Percentiles rank a stretch among this genome's conserved stretches.
Evolutionary conservation across 139 green algal genomes (phyloP).

Genomic region (Tetratostichococcus sp.): DNA sequence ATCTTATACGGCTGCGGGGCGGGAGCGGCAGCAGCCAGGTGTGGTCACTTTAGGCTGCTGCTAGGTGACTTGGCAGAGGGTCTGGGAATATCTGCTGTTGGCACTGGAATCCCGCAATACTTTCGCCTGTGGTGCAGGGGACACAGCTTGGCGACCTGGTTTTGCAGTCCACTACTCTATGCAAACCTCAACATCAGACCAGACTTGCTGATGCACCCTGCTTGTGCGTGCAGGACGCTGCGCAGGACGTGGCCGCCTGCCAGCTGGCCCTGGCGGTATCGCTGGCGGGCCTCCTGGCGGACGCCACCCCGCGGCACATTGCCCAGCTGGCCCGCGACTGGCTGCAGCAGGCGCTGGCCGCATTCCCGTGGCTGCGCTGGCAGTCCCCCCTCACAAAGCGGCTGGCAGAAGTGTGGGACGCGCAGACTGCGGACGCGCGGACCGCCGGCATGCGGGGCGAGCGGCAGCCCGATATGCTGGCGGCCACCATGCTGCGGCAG

Average conservation of each 20-base stretch:
- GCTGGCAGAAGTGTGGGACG: slow-evolving; percentile 19
- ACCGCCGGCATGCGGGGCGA: slow-evolving; percentile 1
- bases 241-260: not conserved
- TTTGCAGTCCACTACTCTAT: too few relatives aligned
- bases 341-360: slow-evolving; percentile 11
- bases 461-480: slow-evolving; percentile 4
- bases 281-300: not conserved
- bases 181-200: too few relatives aligned
- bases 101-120: too few relatives aligned
- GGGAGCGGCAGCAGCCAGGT: slow-evolving; percentile 6
- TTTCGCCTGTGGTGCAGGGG: too few relatives aligned
- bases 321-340: slow-evolving; percentile 4
- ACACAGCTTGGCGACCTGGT: too few relatives aligned
- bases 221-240: not conserved
- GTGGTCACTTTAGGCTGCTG: not conserved
- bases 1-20: slow-evolving; percentile 10
- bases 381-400: slow-evolving; percentile 11
- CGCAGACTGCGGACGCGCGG: too few relatives aligned
- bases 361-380: slow-evolving; percentile 23
- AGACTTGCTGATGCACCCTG: not conserved
- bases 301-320: not conserved
- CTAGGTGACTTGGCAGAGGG: not conserved
- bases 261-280: not conserved
- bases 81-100: not conserved
- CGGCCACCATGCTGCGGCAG: not conserved